These are phyloP conservation scores for Metarhizium brunneum DNA, from an alignment of 2,329 filamentous ascomycete species.

Conservation along the genomic window DNA sequence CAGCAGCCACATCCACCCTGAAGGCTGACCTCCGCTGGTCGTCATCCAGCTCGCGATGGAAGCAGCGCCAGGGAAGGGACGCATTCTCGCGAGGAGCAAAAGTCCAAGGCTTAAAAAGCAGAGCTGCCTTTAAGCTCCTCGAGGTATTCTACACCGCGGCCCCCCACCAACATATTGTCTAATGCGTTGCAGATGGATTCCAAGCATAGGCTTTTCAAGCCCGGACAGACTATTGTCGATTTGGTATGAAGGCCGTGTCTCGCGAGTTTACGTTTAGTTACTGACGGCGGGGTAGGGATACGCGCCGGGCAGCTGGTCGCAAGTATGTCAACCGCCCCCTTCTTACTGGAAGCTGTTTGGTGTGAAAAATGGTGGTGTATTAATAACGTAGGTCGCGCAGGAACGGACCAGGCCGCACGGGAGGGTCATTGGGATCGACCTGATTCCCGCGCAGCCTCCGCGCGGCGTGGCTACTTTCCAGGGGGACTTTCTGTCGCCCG, in stretches of 20 bases:
- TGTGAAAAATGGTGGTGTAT: not conserved
- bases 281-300: slow-evolving; percentile 48
- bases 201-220: slow-evolving; percentile 69
- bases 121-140: slow-evolving; percentile 87
- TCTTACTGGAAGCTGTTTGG: not conserved
- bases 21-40: slow-evolving; percentile 10
- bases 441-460: slow-evolving; percentile 87
- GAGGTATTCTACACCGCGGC: slow-evolving; percentile 46
- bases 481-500: slow-evolving; percentile 75
- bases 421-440: slow-evolving; percentile 81
- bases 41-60: slow-evolving; percentile 70
- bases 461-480: slow-evolving; percentile 90
- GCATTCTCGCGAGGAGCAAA: slow-evolving; percentile 64
- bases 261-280: not conserved
- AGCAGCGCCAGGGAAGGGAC: slow-evolving; percentile 67
- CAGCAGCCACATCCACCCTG: not conserved
- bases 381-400: slow-evolving; percentile 57
- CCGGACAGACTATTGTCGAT: slow-evolving; percentile 81
- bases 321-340: slow-evolving; percentile 33
- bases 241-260: slow-evolving; percentile 43
- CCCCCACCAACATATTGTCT: not conserved
- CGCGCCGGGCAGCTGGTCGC: slow-evolving; percentile 65
- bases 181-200: slow-evolving; percentile 57
- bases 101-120: slow-evolving; percentile 73
- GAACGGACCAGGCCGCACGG: slow-evolving; percentile 69